Base-by-base conservation (phyloP, 208 protist species). In the Leishmania gerbilli region DNA sequence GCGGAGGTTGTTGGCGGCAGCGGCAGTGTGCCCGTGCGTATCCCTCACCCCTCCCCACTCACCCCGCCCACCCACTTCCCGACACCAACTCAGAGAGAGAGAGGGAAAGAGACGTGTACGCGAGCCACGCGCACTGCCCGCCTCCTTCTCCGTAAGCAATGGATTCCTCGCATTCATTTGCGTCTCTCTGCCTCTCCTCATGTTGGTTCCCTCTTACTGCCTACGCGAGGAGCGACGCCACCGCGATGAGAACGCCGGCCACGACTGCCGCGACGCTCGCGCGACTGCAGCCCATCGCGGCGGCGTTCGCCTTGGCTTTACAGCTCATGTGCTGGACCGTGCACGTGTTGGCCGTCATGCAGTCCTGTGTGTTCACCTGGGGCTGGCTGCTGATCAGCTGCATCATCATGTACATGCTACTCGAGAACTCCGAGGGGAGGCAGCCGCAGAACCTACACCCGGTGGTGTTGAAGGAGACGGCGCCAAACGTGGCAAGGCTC, bases 371-470 rank as follows among this genome's bases (percentile, higher is more conserved):
- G 53, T 74, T 74, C 67, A 86, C 9, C 51, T 77, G 74, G 42
- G 83, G 83, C 79, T 86, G 79, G 78, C 47, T 53, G 3, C 27
- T 13, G 45, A 8, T 21, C 15, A 86, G 45, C 77, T 86, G 83
- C 11, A 74, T 47, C 37, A 49, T 40, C 49, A 85, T 60, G 53
- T 51, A 55, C 8, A 51, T 42, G 74, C 37, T 86, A 45, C 13
- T 71, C 42, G 34, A 19, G 64, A 86, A 84, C 49, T 74, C 77
- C 7, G 51, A 1, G n/a, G 87, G 81, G 37, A 81, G 45, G 76
- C 84, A 90, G 84, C 84, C 84, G 53, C 84, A 90, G 56, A 90
- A 69, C 15, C 72, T 45, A 13, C 67, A 82, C 24, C 81, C 84
- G 19, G 56, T 67, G 65, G 84, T 80, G 47, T 87, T 65, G 40